phyloP scores from a whole-genome alignment of 2,329 filamentous ascomycete genomes.

The Microthyrium microscopicum region DNA sequence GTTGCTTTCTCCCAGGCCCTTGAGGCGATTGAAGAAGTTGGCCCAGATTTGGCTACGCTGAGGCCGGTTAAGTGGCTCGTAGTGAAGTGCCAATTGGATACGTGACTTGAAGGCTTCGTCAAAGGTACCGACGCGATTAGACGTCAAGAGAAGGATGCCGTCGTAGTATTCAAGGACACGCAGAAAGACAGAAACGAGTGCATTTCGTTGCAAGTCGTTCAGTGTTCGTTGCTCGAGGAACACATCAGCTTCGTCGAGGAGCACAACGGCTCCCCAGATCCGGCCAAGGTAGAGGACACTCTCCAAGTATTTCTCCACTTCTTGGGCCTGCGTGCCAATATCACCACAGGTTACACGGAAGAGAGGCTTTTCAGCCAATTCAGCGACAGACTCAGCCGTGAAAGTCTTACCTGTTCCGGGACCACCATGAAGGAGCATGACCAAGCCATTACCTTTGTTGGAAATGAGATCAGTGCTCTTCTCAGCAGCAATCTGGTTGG shows the following conservation, averaged over 20 bases:
- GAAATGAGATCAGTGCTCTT: constrained; percentile 15
- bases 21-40: no score
- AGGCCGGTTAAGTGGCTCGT: no score
- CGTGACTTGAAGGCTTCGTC: constrained; percentile 13
- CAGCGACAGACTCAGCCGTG: constrained; percentile 20
- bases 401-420: constrained; percentile 14
- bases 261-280: constrained; percentile 33
- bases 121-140: constrained; percentile 11
- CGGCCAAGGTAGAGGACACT: constrained; percentile 31
- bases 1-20: no score
- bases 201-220: constrained; percentile 32
- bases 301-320: constrained; percentile 32
- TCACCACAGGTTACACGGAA: constrained; percentile 32
- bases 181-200: constrained; percentile 17
- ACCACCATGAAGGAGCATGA: constrained; percentile 13
- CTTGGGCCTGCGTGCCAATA: constrained; percentile 27
- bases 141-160: constrained; percentile 17
- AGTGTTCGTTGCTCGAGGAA: constrained; percentile 29
- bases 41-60: no score
- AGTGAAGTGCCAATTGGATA: constrained; percentile 10
- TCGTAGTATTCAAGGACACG: constrained; percentile 12
- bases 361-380: constrained; percentile 24
- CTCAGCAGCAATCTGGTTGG: constrained; percentile 22
- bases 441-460: constrained; percentile 9
- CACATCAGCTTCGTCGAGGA: constrained; percentile 38